Evolutionary conservation across 352 stramenopile genomes (phyloP).

Genomic region (Phytophthora rubi): DNA sequence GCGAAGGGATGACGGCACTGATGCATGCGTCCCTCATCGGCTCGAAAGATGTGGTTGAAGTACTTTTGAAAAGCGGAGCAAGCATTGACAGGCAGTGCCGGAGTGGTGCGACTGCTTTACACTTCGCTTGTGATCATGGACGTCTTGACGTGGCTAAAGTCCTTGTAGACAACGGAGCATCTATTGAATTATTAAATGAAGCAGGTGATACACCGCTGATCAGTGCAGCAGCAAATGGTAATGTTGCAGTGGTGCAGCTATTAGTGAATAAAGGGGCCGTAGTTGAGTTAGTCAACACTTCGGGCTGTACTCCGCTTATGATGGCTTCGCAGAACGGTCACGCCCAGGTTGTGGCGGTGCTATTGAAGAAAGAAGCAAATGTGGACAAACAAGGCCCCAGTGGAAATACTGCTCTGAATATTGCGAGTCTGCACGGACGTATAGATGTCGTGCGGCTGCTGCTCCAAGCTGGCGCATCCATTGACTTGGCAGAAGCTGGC

Average conservation of each 20-base stretch:
- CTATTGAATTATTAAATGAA: neutral
- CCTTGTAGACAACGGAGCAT: neutral
- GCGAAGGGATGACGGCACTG: neutral
- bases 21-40: neutral
- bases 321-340: neutral
- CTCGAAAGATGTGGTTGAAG: neutral
- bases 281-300: neutral
- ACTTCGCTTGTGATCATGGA: neutral
- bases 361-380: conserved; percentile 7
- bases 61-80: conserved; percentile 1
- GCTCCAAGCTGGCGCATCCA: conserved; percentile 8
- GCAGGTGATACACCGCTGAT: neutral
- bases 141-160: neutral
- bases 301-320: neutral
- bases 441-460: conserved; percentile 11
- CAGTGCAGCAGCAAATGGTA: neutral
- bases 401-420: neutral
- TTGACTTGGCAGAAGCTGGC: conserved; percentile 10
- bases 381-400: conserved; percentile 8
- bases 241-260: neutral
- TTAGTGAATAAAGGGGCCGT: neutral
- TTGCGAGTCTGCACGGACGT: conserved; percentile 1
- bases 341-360: neutral
- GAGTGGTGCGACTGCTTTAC: neutral
- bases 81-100: neutral